Evolutionary conservation across 2,329 filamentous ascomycete species (phyloP), one percentile per base, ranked within the genome.

Genomic region (Endocalyx cinctus): DNA sequence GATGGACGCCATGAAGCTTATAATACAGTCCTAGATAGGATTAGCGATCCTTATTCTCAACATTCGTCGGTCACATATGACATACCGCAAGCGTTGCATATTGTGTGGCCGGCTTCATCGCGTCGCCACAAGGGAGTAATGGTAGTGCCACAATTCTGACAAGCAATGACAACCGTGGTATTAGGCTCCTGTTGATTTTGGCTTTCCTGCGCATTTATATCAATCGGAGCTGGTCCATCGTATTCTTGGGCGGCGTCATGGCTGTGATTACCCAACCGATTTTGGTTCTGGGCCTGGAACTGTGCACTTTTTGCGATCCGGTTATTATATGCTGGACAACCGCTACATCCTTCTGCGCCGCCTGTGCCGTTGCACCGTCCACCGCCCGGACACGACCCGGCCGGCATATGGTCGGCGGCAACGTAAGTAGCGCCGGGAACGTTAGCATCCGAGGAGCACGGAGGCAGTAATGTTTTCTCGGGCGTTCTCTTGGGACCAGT

Each of bases 311-410:
- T 97, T 20, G 90, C 85, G 25, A 97, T 81, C 33, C 92, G 79
- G 55, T 98, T 98, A 70, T 98, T 98, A 69, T 87, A 98, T 3
- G 92, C 92, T 22, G 92, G 92, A 55, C 92, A 98, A 10, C 92
- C 92, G 57, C 87, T 88, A 59, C 92, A 98, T 14, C 88, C 90
- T 55, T 94, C 87, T 19, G 92, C 88, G 33, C 92, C 92, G 27
- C 92, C 92, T 15, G 92, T 97, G 29, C 92, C 92, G 58, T 98
- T 97, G 59, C 92, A 98, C 38, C 84, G 84, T 25, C 92, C 92
- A 42, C 90, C 90, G 23, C 92, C 92, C 11, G 92, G 92, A 59
- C 92, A 98, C 10, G 89, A 94, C n/a, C 92, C 92, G 27, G 79
- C 76, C 5, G 80, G 69, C 27, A 76, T 81, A 46, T 85, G 79